Evolutionary conservation across 495 filamentous ascomycete species (phyloP), one percentile per base, ranked within the genome.

Genomic region (Xylaria intraflava): DNA sequence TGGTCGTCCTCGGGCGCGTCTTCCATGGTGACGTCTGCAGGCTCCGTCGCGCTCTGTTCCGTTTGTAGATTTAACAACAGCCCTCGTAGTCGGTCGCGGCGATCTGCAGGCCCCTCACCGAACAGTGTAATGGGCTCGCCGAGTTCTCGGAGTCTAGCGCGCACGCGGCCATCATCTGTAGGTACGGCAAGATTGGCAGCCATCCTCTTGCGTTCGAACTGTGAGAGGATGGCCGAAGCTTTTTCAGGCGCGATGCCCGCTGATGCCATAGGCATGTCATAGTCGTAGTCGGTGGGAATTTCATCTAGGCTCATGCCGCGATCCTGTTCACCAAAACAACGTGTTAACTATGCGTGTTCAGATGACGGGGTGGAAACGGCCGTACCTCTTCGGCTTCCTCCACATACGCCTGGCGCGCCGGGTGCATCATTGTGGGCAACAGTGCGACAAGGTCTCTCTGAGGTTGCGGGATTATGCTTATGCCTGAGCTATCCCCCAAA

Each of bases 51-150:
- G n/a, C 56, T 41, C 53, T 88, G 74, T 30, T 81, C 79, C 2
- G 85, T 84, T 19, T 66, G 64, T 20, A 66, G 40, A 30, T 59
- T 56, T 24, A 66, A 54, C 36, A 97, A 74, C 0, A 97, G 72
- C 64, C 89, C 86, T 61, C 93, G 83, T 54, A 99, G 65, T 51
- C 93, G 81, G 56, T 96, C 93, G 72, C 93, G 79, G 51, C 93
- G 76, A 59, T 97, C 92, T 6, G 75, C 83, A 0, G 86, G 86
- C 6, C 89, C 90, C 76, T 99, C 93, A 40, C 89, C 93, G 60
- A 99, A 99, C 0, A 97, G 77, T 5, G 94, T 99, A 50, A 97
- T 85, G 2, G 93, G 94, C 65, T 99, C 85, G 10, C 87, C 88
- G 31, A 96, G 75, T 59, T 91, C 85, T 60, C 94, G 85, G 47